Evolutionary conservation across 805 yeast genomes (phyloP), one percentile per base, ranked within the genome.

Genomic region (Starmerella apicola): DNA sequence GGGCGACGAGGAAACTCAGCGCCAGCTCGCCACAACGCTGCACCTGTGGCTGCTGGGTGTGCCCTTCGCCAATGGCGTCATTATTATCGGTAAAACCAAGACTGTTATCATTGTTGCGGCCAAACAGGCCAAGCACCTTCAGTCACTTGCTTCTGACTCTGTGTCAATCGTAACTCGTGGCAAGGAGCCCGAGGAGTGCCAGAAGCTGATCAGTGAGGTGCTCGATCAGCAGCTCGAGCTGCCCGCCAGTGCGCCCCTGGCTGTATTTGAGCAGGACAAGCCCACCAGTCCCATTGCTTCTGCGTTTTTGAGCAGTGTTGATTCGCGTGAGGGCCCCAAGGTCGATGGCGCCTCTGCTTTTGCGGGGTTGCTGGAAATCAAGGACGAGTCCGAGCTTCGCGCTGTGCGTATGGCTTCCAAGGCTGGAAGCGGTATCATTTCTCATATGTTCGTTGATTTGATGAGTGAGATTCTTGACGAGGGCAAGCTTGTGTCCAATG

Each of bases 11-110:
- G 88, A 81, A 48, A 81, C 84, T 57, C 93, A 94, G 35, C 85
- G 83, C 60, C 84, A 81, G 56, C 83, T 83, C 61, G 78, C 94
- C 10, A 77, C 94, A 1, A 78, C 81, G 33, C 61, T 86, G 34
- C 96, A 86, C 58, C 50, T 55, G 36, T 88, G 97, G 97, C 64
- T 88, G 39, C 63, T 88, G 36, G 95, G 96, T 3, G 88, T 86
- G 58, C 97, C 91, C 58, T 88, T 88, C 56, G 93, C 94, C n/a
- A 91, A 91, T 37, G 85, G 96, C 1, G 76, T 76, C 23, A 61
- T 88, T 38, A 74, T 70, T 37, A 62, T 86, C 42, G 71, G 81
- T 3, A 67, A 70, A 39, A 72, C 70, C 28, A 74, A 73, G 48
- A 64, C 75, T 28, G 59, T 74, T 3, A 64, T 88, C 39, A 67